Evolutionary conservation across 768 basidiomycete genomes (phyloP).

Genomic region (Fibroporia radiculosa): DNA sequence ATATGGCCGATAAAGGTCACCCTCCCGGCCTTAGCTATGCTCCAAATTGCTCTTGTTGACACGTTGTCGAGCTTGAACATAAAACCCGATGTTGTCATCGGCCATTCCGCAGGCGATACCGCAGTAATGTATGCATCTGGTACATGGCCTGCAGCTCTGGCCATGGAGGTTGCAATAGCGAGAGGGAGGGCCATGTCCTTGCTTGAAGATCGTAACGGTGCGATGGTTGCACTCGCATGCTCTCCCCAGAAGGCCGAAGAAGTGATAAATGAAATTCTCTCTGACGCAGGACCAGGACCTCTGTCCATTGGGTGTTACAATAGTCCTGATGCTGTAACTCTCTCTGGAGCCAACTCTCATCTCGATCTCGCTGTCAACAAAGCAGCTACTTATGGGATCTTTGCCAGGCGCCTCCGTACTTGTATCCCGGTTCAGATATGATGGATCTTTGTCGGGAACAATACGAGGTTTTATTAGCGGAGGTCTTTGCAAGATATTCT

Average conservation of each 20-base stretch:
- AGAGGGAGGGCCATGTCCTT: conserved; percentile 30
- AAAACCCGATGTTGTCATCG: conserved; percentile 31
- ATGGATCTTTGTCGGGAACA: conserved; percentile 28
- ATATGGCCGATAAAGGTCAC: conserved; percentile 29
- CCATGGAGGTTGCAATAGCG: conserved; percentile 35
- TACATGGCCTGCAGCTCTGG: conserved; percentile 31
- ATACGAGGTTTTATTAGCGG: conserved; percentile 21
- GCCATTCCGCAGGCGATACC: conserved; percentile 43
- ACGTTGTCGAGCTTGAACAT: conserved; percentile 28
- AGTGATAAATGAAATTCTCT: conserved; percentile 18
- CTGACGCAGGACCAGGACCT: conserved; percentile 13
- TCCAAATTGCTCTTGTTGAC: conserved; percentile 40
- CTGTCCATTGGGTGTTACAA: conserved; percentile 37
- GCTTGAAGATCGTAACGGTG: conserved; percentile 26
- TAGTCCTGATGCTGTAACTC: conserved; percentile 26
- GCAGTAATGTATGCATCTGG: conserved; percentile 36
- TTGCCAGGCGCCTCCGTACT: conserved; percentile 30
- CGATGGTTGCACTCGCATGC: conserved; percentile 39
- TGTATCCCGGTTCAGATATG: conserved; percentile 30
- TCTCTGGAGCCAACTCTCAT: conserved; percentile 24
- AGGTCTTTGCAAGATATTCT: conserved; percentile 28
- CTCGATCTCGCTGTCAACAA: conserved; percentile 24
- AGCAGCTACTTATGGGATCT: conserved; percentile 23
- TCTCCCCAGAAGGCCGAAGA: conserved; percentile 18
- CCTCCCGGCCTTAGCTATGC: conserved; percentile 34